phyloP scores from a whole-genome alignment of 352 stramenopile species.

The Pythium sp. region DNA sequence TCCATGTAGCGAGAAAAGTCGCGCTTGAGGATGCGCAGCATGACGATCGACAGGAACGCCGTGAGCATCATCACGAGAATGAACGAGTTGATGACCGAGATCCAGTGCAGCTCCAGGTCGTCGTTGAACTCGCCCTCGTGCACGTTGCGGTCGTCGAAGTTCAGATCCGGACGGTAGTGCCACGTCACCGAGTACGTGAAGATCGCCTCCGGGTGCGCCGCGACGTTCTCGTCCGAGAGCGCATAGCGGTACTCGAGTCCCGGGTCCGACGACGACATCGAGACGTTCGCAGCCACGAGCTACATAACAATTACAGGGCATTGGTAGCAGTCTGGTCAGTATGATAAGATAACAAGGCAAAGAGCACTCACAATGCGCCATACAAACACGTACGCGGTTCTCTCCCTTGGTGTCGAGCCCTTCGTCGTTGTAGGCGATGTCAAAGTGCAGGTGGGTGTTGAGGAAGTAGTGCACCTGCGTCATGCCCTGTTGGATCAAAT shows the following conservation, averaged over 20 bases:
- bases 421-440: slow-evolving; percentile 90
- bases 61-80: slow-evolving; percentile 97
- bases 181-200: slow-evolving; percentile 98
- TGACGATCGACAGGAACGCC: slow-evolving; percentile 95
- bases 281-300: slow-evolving; percentile 77
- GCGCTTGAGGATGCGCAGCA: slow-evolving; percentile 97
- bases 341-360: not conserved
- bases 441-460: slow-evolving; percentile 96
- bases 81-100: slow-evolving; percentile 98
- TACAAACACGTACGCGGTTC: slow-evolving; percentile 44
- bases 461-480: slow-evolving; percentile 87
- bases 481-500: slow-evolving; percentile 74
- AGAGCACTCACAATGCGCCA: not conserved
- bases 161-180: slow-evolving; percentile 82
- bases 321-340: not conserved
- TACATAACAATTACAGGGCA: slow-evolving; percentile 14
- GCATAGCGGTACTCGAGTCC: slow-evolving; percentile 61
- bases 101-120: slow-evolving; percentile 94
- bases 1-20: slow-evolving; percentile 98
- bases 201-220: slow-evolving; percentile 41
- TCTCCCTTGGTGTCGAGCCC: slow-evolving; percentile 82
- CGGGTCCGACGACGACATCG: slow-evolving; percentile 49
- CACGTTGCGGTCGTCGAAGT: slow-evolving; percentile 90
- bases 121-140: slow-evolving; percentile 60
- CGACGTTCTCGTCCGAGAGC: slow-evolving; percentile 42